Evolutionary conservation across 805 yeast species (phyloP), one percentile per base, ranked within the genome.

Genomic region (Barnettozyma californica): DNA sequence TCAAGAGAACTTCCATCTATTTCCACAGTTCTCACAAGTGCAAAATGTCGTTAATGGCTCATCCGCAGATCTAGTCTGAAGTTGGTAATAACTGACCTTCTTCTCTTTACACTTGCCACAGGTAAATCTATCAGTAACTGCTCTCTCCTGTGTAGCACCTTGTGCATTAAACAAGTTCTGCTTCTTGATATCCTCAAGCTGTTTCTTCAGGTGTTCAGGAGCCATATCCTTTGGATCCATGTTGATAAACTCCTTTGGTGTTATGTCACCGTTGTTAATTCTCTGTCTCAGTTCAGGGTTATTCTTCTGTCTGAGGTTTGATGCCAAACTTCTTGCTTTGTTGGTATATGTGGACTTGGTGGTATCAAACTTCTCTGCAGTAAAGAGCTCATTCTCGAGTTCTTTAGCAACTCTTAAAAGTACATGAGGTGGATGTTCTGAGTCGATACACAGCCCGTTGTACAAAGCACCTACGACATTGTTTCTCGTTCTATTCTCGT

Each of bases 51-150:
- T 94, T 61, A 94, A 78, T 51, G 99, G 99, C 69, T 94, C 99
- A 80, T 94, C 99, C 18, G 99, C 99, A 49, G 96, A 87, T 69
- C 99, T 78, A 31, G 99, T 94, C 74, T 94, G 99, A 84, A 94
- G 78, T 71, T 94, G 99, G 68, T 91, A 92, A 67, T 94, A 94
- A 58, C 95, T 86, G 38, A 94, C 99, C 73, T 89, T 90, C 76
- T 91, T 90, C 66, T 90, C 92, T 69, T 92, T 94, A 78, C 99
- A 94, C 68, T 92, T 94, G 44, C 98, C 97, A 70, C 99, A 94
- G 1, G 95, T 85, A 67, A 94, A 94, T 67, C 98, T 77, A 67
- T 92, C 98, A 8, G 99, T 94, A 35, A 89, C 90, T 1, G 98
- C 96, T 59, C 97, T 78, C 73, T 90, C 89, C 60, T 92, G 94